These are phyloP conservation scores for Fusarium succisae DNA, from an alignment of 2,329 filamentous ascomycete genomes.

Conservation along the genomic window DNA sequence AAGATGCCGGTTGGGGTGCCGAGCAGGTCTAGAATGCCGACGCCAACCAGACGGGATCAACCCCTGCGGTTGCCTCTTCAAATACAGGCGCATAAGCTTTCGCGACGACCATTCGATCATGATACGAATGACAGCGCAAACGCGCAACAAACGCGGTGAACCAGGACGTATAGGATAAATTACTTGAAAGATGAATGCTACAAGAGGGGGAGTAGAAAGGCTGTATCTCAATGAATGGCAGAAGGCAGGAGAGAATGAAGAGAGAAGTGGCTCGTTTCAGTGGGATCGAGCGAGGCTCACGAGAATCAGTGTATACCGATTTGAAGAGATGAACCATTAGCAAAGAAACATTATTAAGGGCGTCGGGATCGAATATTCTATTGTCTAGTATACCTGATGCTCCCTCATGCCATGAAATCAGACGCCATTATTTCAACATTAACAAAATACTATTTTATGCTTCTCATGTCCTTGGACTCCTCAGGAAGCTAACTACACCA, in stretches of 20 bases:
- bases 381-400: conserved; percentile 14
- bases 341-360: neutral
- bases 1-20: conserved; percentile 75
- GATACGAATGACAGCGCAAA: conserved; percentile 9
- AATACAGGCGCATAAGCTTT: conserved; percentile 13
- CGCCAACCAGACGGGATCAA: neutral
- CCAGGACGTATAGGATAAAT: conserved; percentile 3
- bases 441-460: neutral
- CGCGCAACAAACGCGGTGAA: conserved; percentile 28
- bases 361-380: conserved; percentile 11
- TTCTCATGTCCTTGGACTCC: conserved; percentile 64
- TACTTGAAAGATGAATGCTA: neutral
- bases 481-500: conserved; percentile 84
- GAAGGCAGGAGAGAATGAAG: neutral
- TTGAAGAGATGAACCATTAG: conserved; percentile 20
- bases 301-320: conserved; percentile 13
- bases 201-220: conserved; percentile 14
- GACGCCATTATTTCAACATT: conserved; percentile 14
- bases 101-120: conserved; percentile 6
- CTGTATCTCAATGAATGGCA: conserved; percentile 24
- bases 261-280: conserved; percentile 5
- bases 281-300: conserved; percentile 19
- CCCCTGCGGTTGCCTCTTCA: neutral
- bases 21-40: conserved; percentile 71
- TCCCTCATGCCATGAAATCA: conserved; percentile 13